Conservation (phyloP, 352 stramenopile species). For the Pseudoperonospora humuli region DNA sequence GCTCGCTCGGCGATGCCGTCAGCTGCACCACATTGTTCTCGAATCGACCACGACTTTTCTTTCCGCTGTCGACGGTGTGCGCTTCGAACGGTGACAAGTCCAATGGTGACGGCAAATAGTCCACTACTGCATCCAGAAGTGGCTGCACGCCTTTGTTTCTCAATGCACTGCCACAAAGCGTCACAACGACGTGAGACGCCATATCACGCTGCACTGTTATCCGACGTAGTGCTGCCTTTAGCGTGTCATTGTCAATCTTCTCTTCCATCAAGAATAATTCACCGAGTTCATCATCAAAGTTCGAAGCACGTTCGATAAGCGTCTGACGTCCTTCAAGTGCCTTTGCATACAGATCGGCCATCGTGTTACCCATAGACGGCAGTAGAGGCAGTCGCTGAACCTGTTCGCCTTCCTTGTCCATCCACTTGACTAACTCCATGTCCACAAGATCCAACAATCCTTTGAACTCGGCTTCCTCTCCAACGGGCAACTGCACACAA, state of each 20-base stretch:
- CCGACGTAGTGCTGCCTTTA: conserved; percentile 50
- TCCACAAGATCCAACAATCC: conserved; percentile 58
- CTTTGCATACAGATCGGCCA: conserved; percentile 42
- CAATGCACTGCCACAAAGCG: conserved; percentile 53
- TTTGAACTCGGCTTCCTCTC: conserved; percentile 53
- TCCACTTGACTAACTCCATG: conserved; percentile 64
- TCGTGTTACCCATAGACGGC: conserved; percentile 28
- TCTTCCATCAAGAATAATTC: conserved; percentile 75
- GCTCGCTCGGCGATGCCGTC: conserved; percentile 35
- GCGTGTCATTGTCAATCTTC: conserved; percentile 34
- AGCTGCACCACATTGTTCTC: conserved; percentile 24
- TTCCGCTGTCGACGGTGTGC: conserved; percentile 28
- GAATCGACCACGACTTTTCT: conserved; percentile 22
- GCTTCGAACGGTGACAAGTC: conserved; percentile 76
- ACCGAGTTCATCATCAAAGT: conserved; percentile 66
- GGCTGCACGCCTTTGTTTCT: conserved; percentile 92
- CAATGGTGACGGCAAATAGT: conserved; percentile 94
- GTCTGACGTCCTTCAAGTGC: conserved; percentile 37
- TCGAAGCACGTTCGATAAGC: conserved; percentile 54
- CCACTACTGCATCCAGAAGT: conserved; percentile 95
- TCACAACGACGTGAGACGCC: conserved; percentile 39
- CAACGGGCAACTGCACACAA: conserved; percentile 55
- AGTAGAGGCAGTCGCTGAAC: conserved; percentile 47
- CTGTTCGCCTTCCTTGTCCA: conserved; percentile 49
- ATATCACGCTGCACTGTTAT: conserved; percentile 48